A percentile compares a stretch with the other conserved stretches of the same genome.
Conservation (phyloP, 805 yeast genomes). For the Kregervanrija pseudodelftensis region DNA sequence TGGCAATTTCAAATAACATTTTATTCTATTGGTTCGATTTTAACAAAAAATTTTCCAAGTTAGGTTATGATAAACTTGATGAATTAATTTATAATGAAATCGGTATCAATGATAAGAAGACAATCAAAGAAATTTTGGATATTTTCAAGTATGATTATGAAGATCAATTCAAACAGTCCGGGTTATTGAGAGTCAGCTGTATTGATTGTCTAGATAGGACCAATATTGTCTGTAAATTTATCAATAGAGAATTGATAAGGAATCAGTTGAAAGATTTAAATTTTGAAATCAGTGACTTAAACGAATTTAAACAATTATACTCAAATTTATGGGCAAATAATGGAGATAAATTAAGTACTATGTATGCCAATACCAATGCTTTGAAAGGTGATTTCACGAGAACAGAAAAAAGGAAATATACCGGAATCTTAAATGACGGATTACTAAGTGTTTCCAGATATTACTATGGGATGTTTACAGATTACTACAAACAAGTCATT, state of each 20-base stretch:
- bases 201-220: slow-evolving; percentile 62
- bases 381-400: slow-evolving; percentile 43
- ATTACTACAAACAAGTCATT: slow-evolving; percentile 37
- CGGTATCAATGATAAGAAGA: slow-evolving; percentile 3
- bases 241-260: slow-evolving; percentile 24
- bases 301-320: slow-evolving; percentile 18
- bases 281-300: slow-evolving; percentile 1
- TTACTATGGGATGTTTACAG: slow-evolving; percentile 37
- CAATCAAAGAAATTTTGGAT: slow-evolving; percentile 13
- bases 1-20: slow-evolving; percentile 29
- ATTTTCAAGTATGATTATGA: slow-evolving; percentile 28
- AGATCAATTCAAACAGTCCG: slow-evolving; percentile 32
- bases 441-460: slow-evolving; percentile 34
- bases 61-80: slow-evolving; percentile 33
- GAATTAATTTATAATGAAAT: slow-evolving; percentile 22
- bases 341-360: slow-evolving; percentile 59
- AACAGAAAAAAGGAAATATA: slow-evolving; percentile 33
- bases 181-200: slow-evolving; percentile 54
- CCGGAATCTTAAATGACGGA: slow-evolving; percentile 37
- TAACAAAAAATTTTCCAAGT: slow-evolving; percentile 42
- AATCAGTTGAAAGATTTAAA: slow-evolving; percentile 19
- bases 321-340: slow-evolving; percentile 57
- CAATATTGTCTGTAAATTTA: slow-evolving; percentile 39
- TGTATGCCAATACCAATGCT: slow-evolving; percentile 54
- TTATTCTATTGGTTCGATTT: slow-evolving; percentile 56